A percentile compares a stretch with the other conserved stretches of the same genome.
These are phyloP conservation scores for Chaetomiaceae sp. DNA, from an alignment of 2,329 filamentous ascomycete genomes.

Conservation along the genomic window DNA sequence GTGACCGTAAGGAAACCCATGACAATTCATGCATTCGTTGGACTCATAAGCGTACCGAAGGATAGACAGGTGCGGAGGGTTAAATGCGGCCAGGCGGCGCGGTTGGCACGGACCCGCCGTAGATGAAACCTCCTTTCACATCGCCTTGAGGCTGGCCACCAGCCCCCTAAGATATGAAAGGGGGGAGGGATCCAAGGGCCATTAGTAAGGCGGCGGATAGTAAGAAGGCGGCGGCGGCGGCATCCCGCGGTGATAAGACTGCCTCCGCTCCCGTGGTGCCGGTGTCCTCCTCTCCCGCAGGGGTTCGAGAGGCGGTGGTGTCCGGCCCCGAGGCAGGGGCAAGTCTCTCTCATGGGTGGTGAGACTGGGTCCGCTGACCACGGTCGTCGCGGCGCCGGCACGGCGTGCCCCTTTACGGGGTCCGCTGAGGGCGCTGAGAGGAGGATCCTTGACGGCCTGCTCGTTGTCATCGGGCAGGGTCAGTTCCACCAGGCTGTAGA, in stretches of 20 bases:
- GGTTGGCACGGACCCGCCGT: too few species aligned
- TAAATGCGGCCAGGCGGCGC: too few species aligned
- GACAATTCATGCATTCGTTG: conserved; percentile 14
- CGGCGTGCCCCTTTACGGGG: conserved; percentile 46
- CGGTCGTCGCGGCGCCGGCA: conserved; percentile 31
- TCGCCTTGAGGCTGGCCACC: background rate
- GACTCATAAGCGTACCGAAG: conserved; percentile 15
- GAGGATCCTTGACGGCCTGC: conserved; percentile 54
- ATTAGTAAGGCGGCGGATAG: conserved; percentile 17
- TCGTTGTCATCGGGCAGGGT: conserved; percentile 61
- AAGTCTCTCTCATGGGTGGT: conserved; percentile 28
- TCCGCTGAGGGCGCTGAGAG: conserved; percentile 50
- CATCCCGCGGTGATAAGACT: conserved; percentile 18
- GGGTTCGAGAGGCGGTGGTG: conserved; percentile 35
- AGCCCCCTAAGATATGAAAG: too few species aligned
- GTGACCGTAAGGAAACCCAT: conserved; percentile 9
- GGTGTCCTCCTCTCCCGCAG: conserved; percentile 39
- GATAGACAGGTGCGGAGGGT: background rate
- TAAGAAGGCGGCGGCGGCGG: conserved; percentile 25
- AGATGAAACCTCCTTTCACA: background rate
- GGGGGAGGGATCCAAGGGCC: background rate
- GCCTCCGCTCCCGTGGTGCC: conserved; percentile 29
- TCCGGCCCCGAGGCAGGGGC: conserved; percentile 33
- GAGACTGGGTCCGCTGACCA: conserved; percentile 36
- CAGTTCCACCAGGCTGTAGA: conserved; percentile 66